These are phyloP conservation scores for Ophiocordyceps polyrhachis-furcata DNA, from an alignment of 2,329 filamentous ascomycete genomes.

Conservation along the genomic window DNA sequence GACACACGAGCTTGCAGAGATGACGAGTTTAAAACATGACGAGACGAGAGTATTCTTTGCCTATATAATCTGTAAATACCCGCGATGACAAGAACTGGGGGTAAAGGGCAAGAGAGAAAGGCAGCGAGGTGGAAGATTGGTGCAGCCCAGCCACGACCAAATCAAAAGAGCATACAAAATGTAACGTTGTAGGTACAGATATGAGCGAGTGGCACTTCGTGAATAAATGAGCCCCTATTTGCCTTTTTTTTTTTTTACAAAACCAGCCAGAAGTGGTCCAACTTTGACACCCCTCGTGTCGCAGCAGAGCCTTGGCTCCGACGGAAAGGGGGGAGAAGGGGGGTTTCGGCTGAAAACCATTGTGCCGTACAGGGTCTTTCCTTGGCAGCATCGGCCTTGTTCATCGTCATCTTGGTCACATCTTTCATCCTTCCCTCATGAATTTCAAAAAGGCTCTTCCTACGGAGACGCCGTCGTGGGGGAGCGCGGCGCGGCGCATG, in stretches of 20 bases:
- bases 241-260: background rate
- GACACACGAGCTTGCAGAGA: background rate
- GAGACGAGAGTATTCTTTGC: background rate
- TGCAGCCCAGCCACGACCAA: background rate
- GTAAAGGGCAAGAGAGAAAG: background rate
- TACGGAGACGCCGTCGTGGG: slow-evolving; percentile 66
- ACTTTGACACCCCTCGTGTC: background rate
- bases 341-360: background rate
- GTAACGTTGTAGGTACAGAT: background rate
- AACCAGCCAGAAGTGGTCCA: background rate
- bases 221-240: background rate
- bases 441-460: slow-evolving; percentile 62
- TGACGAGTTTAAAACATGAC: background rate
- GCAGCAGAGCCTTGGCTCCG: background rate
- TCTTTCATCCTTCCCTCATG: slow-evolving; percentile 33
- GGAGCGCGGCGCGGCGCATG: slow-evolving; percentile 41
- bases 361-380: background rate
- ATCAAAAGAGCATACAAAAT: no score
- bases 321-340: background rate
- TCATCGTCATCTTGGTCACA: background rate
- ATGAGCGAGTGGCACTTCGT: background rate
- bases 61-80: background rate
- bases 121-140: background rate
- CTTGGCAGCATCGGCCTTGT: background rate
- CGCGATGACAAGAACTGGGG: background rate